Evolutionary conservation across 495 filamentous ascomycete species (phyloP).

Genomic region (Oleoguttula mirabilis): DNA sequence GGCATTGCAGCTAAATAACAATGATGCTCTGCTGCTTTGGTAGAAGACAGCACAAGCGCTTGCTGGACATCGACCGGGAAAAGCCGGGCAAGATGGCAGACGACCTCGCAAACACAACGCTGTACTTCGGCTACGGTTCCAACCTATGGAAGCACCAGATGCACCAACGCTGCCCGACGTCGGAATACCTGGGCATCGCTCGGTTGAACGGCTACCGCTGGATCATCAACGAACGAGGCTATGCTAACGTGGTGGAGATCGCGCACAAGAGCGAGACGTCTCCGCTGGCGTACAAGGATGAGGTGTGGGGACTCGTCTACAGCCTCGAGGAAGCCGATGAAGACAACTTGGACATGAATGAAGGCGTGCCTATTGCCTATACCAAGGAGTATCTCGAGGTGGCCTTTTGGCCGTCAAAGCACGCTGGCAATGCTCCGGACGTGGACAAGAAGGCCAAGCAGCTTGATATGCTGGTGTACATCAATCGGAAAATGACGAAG

Average conservation of each 20-base stretch:
- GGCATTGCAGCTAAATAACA: too few relatives aligned
- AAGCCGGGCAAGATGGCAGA: too few relatives aligned
- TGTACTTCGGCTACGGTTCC: slow-evolving; percentile 66
- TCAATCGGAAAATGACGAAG: slow-evolving; percentile 37
- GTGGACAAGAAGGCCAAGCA: slow-evolving; percentile 3
- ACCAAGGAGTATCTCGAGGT: slow-evolving; percentile 32
- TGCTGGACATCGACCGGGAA: too few relatives aligned
- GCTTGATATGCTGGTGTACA: slow-evolving; percentile 42
- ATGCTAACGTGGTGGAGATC: slow-evolving; percentile 51
- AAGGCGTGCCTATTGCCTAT: slow-evolving; percentile 49
- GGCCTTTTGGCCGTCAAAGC: slow-evolving; percentile 37
- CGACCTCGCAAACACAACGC: too few relatives aligned
- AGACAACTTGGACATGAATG: slow-evolving; percentile 36
- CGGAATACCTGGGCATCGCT: slow-evolving; percentile 36
- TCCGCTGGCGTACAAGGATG: not conserved
- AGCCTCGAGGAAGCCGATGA: slow-evolving; percentile 36
- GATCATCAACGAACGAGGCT: slow-evolving; percentile 56
- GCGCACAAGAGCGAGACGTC: not conserved
- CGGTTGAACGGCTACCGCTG: slow-evolving; percentile 45
- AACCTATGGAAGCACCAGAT: slow-evolving; percentile 62
- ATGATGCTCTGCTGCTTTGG: too few relatives aligned
- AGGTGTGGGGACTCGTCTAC: slow-evolving; percentile 45
- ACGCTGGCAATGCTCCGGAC: slow-evolving; percentile 27
- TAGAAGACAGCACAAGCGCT: too few relatives aligned
- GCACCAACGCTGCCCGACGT: slow-evolving; percentile 45